Evolutionary conservation across 495 filamentous ascomycete species (phyloP).

Genomic region (Penicillium atrosanguineum): DNA sequence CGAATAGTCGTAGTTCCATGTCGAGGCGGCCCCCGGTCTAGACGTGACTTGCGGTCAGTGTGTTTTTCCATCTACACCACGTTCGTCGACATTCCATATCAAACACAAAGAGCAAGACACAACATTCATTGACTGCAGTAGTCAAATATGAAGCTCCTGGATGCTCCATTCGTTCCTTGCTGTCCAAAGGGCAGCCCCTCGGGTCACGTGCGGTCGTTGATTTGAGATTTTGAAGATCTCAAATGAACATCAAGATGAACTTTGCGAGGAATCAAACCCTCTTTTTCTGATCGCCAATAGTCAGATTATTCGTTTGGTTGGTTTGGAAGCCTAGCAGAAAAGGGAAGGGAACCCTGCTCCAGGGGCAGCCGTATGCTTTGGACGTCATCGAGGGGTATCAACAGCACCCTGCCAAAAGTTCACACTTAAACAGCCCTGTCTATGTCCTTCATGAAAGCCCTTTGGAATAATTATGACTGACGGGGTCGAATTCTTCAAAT

Average conservation of each 20-base stretch:
- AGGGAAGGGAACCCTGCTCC: background rate
- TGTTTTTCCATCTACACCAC: background rate
- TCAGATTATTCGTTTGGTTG: background rate
- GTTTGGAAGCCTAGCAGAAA: background rate
- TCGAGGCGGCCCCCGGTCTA: background rate
- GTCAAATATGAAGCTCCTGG: conserved; percentile 23
- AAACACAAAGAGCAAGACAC: conserved; percentile 3
- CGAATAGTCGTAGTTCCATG: background rate
- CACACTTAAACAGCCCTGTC: background rate
- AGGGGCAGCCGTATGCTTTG: background rate
- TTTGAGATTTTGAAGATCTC: background rate
- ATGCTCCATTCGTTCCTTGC: conserved; percentile 14
- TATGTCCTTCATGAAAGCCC: background rate
- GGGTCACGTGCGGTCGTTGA: conserved; percentile 3
- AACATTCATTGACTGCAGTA: conserved; percentile 3
- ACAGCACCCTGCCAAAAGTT: background rate
- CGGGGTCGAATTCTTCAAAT: conserved; percentile 5
- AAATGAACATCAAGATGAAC: background rate
- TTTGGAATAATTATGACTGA: conserved; percentile 4
- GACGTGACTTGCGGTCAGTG: background rate
- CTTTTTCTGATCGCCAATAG: background rate
- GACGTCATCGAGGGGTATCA: conserved; percentile 26
- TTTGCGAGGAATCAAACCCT: background rate
- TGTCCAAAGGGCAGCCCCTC: conserved; percentile 12
- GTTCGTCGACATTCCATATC: background rate